Evolutionary conservation across 805 yeast species (phyloP).

Genomic region (Candida corydali): DNA sequence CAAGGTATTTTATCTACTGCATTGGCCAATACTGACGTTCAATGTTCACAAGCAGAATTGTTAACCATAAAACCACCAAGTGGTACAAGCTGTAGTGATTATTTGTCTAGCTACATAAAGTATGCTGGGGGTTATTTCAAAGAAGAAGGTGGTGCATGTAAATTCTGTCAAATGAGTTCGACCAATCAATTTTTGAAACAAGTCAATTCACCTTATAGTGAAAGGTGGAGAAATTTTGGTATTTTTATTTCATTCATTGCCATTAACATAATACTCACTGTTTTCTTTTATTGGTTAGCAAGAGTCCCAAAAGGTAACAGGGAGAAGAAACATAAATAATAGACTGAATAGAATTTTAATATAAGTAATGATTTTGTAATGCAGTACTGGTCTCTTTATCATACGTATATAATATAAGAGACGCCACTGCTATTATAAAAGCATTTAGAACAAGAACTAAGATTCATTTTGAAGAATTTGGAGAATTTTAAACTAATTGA

Average conservation of each 20-base stretch:
- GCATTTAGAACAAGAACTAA: too few species aligned
- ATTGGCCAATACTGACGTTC: conserved; percentile 33
- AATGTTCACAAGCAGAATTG: conserved; percentile 22
- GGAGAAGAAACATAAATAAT: conserved; percentile 23
- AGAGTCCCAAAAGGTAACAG: conserved; percentile 69
- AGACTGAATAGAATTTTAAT: too few species aligned
- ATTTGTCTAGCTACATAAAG: conserved; percentile 25
- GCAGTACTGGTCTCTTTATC: too few species aligned
- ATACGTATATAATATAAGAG: too few species aligned
- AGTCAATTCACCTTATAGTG: conserved; percentile 40
- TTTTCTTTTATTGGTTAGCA: conserved; percentile 52
- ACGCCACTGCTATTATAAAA: too few species aligned
- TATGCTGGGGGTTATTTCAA: conserved; percentile 46
- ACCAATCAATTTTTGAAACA: conserved; percentile 59
- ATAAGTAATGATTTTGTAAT: too few species aligned
- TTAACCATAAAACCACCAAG: conserved; percentile 15
- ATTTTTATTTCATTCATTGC: conserved; percentile 38
- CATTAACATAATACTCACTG: conserved; percentile 28
- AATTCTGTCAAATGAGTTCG: conserved; percentile 51
- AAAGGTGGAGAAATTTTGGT: conserved; percentile 68
- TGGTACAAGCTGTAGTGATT: conserved; percentile 21
- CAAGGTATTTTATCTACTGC: conserved; percentile 43
- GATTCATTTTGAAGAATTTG: too few species aligned
- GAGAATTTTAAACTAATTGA: too few species aligned
- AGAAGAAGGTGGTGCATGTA: conserved; percentile 49